These are phyloP conservation scores for Phyllosticta paracitricarpa DNA, from an alignment of 2,329 filamentous ascomycete species.

Conservation along the genomic window DNA sequence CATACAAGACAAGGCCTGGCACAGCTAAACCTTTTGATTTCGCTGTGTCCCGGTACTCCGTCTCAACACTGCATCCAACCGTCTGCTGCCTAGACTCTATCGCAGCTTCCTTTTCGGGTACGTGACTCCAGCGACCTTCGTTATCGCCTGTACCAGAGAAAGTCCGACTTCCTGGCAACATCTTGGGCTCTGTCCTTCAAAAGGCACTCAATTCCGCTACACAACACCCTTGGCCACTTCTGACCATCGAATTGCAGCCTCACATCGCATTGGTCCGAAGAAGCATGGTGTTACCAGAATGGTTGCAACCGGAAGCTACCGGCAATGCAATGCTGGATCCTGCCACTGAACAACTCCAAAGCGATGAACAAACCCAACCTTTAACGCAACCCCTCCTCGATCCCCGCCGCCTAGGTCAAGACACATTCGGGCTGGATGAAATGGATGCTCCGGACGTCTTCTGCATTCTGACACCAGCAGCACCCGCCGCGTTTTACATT, in stretches of 20 bases:
- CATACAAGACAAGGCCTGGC: not conserved
- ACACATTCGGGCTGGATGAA: constrained; percentile 73
- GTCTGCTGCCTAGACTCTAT: not conserved
- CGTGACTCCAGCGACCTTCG: not conserved
- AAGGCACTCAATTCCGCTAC: too few relatives aligned
- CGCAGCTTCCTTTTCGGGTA: not conserved
- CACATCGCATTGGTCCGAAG: not conserved
- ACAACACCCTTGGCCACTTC: too few relatives aligned
- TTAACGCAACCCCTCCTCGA: constrained; percentile 75
- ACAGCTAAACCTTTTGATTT: not conserved
- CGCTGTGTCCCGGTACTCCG: not conserved
- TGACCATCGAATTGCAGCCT: not conserved
- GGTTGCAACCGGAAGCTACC: not conserved
- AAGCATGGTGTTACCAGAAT: not conserved
- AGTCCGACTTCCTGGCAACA: not conserved
- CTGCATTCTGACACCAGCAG: constrained; percentile 75
- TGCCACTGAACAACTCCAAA: not conserved
- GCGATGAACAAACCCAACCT: constrained; percentile 40
- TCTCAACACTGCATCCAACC: not conserved
- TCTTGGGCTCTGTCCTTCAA: too few relatives aligned
- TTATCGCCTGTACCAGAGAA: not conserved
- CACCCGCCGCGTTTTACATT: constrained; percentile 60
- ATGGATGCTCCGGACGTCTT: constrained; percentile 81
- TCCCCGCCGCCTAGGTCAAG: constrained; percentile 66
- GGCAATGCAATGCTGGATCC: not conserved